A percentile compares a stretch with the other conserved stretches of the same genome.
Evolutionary conservation across 2,329 filamentous ascomycete species (phyloP).

Genomic region (Diplocarpon rosae): DNA sequence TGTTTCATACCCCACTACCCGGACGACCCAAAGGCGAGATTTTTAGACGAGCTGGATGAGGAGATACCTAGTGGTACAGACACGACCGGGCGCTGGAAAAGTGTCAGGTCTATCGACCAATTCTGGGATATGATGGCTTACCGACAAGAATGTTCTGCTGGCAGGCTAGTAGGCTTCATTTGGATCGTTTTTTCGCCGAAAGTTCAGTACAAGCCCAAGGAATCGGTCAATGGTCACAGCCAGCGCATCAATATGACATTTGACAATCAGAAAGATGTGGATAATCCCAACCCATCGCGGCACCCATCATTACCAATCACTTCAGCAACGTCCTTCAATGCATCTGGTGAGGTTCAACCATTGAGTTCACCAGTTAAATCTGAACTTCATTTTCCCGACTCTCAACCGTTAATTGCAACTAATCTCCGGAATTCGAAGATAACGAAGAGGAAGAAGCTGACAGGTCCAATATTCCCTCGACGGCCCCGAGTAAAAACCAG

Average conservation of each 20-base stretch:
- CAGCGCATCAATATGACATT: conserved; percentile 10
- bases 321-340: conserved; percentile 17
- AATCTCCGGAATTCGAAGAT: conserved; percentile 18
- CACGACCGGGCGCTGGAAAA: conserved; percentile 65
- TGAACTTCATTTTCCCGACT: neutral
- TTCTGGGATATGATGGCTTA: conserved; percentile 99
- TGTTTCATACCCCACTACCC: conserved; percentile 85
- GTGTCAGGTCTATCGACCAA: conserved; percentile 70
- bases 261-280: conserved; percentile 8
- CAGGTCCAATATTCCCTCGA: conserved; percentile 51
- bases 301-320: conserved; percentile 1
- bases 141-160: conserved; percentile 88
- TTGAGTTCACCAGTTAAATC: conserved; percentile 9
- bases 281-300: conserved; percentile 16
- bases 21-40: conserved; percentile 89
- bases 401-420: conserved; percentile 3
- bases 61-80: conserved; percentile 53
- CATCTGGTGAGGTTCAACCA: conserved; percentile 13
- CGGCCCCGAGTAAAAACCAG: conserved; percentile 54
- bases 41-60: conserved; percentile 78
- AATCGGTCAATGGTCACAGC: conserved; percentile 12
- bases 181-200: conserved; percentile 66
- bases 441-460: conserved; percentile 37
- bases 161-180: conserved; percentile 83
- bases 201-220: conserved; percentile 2